Conservation (phyloP, 768 basidiomycete genomes). For the Suillus weaverae region DNA sequence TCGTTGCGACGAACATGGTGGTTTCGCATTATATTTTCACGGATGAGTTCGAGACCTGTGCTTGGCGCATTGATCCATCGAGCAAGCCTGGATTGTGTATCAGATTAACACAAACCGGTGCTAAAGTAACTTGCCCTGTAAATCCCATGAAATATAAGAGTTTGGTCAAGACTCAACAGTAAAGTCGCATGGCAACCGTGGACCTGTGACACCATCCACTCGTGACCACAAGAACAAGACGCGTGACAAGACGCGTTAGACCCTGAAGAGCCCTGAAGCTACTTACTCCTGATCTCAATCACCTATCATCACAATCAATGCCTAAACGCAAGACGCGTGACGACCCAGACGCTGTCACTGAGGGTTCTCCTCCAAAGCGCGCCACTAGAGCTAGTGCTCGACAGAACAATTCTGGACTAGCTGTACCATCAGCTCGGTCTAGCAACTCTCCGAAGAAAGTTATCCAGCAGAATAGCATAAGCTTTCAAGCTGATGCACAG, state of each 20-base stretch:
- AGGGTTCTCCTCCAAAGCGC: slow-evolving; percentile 35
- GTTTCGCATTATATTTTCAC: slow-evolving; percentile 67
- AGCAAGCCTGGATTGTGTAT: slow-evolving; percentile 51
- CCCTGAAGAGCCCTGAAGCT: not conserved
- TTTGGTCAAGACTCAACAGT: slow-evolving; percentile 3
- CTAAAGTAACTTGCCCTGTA: slow-evolving; percentile 46
- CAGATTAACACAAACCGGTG: slow-evolving; percentile 6
- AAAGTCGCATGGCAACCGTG: not conserved
- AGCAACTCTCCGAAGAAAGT: not conserved
- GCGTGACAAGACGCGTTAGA: slow-evolving; percentile 22
- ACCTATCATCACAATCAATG: slow-evolving; percentile 29
- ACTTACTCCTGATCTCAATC: not conserved
- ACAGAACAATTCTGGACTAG: not conserved
- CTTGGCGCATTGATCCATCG: slow-evolving; percentile 84
- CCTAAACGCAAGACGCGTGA: slow-evolving; percentile 46
- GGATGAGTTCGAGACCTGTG: slow-evolving; percentile 64
- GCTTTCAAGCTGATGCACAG: not conserved
- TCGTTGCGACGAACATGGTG: slow-evolving; percentile 52
- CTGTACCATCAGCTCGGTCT: not conserved
- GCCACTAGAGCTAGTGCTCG: slow-evolving; percentile 25
- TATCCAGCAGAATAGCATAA: not conserved
- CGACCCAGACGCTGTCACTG: slow-evolving; percentile 12
- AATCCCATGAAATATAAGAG: slow-evolving; percentile 50
- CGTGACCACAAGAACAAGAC: slow-evolving; percentile 10
- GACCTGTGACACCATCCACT: slow-evolving; percentile 20